Conservation (phyloP, 352 stramenopile genomes). For the Lagenidium sp. region DNA sequence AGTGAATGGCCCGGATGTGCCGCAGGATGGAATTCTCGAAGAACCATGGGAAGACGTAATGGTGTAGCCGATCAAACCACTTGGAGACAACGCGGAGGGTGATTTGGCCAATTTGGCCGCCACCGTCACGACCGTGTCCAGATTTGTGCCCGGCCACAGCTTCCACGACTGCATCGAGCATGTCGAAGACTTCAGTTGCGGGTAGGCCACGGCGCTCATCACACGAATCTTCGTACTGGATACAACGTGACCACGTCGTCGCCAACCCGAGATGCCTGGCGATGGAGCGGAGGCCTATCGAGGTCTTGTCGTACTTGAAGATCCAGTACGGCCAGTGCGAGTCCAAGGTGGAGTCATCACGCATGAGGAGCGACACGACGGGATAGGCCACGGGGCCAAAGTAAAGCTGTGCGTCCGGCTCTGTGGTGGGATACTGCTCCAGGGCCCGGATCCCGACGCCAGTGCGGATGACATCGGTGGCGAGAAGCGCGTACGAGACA, state of each 20-base stretch:
- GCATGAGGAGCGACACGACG: neutral
- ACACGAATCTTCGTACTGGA: neutral
- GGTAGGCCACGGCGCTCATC: neutral
- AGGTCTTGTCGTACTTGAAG: slow-evolving; percentile 4
- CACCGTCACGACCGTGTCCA: no score
- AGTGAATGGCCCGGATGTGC: no score
- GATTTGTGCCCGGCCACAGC: neutral
- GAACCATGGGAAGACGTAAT: neutral
- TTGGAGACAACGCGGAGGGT: neutral
- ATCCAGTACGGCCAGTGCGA: neutral
- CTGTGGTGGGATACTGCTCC: neutral
- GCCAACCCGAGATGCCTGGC: neutral
- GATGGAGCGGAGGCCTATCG: neutral
- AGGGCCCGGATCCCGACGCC: neutral
- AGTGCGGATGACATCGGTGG: neutral
- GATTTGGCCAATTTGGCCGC: no score
- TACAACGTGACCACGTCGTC: neutral
- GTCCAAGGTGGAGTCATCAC: neutral
- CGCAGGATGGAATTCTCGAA: neutral
- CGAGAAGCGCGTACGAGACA: neutral
- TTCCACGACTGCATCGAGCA: slow-evolving; percentile 1
- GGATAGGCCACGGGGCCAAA: neutral
- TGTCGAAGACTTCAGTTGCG: neutral
- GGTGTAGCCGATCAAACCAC: neutral
- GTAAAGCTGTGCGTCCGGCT: neutral